A percentile compares a stretch with the other conserved stretches of the same genome.
phyloP scores from a whole-genome alignment of 495 filamentous ascomycete species.

The Trypethelium eluteriae region DNA sequence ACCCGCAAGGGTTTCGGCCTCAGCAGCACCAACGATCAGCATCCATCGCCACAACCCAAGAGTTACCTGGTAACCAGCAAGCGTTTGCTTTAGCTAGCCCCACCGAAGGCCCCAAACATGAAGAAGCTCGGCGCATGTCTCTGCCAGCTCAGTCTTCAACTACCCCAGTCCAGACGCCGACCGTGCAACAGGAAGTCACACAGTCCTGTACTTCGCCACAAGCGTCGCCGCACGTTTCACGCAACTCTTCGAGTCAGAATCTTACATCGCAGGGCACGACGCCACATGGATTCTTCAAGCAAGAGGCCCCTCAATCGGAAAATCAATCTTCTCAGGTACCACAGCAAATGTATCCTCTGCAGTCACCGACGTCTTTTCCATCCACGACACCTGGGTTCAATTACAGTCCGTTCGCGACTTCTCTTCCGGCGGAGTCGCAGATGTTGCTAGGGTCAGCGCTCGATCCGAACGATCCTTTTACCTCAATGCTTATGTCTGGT shows the following conservation, averaged over 20 bases:
- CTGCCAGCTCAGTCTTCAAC: conserved; percentile 30
- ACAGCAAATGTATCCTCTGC: conserved; percentile 1
- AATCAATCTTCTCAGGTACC: conserved; percentile 7
- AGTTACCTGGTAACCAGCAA: conserved; percentile 19
- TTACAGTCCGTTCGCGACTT: conserved; percentile 37
- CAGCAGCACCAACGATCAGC: conserved; percentile 34
- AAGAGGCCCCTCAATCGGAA: conserved; percentile 5
- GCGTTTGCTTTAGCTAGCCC: conserved; percentile 24
- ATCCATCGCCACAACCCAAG: conserved; percentile 36
- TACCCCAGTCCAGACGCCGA: conserved; percentile 27
- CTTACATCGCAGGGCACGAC: background rate
- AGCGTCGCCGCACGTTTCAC: conserved; percentile 15
- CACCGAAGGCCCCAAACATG: conserved; percentile 17
- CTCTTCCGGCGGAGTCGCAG: conserved; percentile 45
- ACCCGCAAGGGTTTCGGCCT: conserved; percentile 25
- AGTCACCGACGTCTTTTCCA: conserved; percentile 11
- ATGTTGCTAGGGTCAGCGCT: conserved; percentile 41
- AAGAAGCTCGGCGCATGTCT: conserved; percentile 35
- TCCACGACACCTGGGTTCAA: conserved; percentile 8
- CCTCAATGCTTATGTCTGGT: conserved; percentile 41
- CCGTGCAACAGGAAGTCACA: conserved; percentile 21
- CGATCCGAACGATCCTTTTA: conserved; percentile 39
- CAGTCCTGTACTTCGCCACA: conserved; percentile 24
- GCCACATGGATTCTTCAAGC: conserved; percentile 13
- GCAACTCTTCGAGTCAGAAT: conserved; percentile 15